These are phyloP conservation scores for Beta corolliflora DNA, from an alignment of 179 eudicot species.

Conservation along the genomic window DNA sequence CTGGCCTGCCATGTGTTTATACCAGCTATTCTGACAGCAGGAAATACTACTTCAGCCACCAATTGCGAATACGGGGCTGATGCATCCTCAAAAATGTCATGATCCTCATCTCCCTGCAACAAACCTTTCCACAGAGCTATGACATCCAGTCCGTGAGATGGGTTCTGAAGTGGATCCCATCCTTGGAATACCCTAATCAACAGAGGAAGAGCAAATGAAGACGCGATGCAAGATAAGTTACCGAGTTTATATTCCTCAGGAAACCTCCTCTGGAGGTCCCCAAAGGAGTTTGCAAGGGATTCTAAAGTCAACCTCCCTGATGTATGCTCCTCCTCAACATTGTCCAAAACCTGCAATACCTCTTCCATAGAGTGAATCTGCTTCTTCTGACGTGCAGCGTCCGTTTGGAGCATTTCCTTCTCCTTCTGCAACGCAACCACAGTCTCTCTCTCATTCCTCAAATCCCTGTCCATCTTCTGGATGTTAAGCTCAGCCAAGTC, in stretches of 20 bases:
- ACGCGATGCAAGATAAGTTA: constrained; percentile 76
- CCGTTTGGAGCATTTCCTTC: constrained; percentile 50
- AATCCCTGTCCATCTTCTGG: constrained; percentile 65
- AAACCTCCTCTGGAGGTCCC: constrained; percentile 57
- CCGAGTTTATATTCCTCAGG: constrained; percentile 71
- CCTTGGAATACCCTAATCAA: constrained; percentile 87
- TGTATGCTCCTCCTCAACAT: constrained; percentile 44
- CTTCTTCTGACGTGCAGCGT: constrained; percentile 57
- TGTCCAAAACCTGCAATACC: constrained; percentile 50
- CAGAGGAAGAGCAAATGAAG: constrained; percentile 79
- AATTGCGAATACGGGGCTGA: constrained; percentile 37
- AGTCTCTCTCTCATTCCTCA: constrained; percentile 82
- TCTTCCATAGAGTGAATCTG: constrained; percentile 69
- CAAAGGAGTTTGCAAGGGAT: constrained; percentile 59
- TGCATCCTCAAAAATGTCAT: constrained; percentile 38
- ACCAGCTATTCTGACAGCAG: constrained; percentile 41
- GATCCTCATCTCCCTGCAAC: constrained; percentile 54
- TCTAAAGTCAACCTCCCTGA: constrained; percentile 66
- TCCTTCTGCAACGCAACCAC: constrained; percentile 52
- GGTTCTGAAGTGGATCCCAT: constrained; percentile 87
- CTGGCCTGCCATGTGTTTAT: constrained; percentile 44
- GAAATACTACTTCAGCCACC: constrained; percentile 38
- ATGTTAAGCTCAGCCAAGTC: constrained; percentile 75
- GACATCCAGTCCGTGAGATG: constrained; percentile 60
- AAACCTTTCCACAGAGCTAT: constrained; percentile 69